These are phyloP conservation scores for Suillus brevipes DNA, from an alignment of 768 basidiomycete genomes.

Conservation along the genomic window DNA sequence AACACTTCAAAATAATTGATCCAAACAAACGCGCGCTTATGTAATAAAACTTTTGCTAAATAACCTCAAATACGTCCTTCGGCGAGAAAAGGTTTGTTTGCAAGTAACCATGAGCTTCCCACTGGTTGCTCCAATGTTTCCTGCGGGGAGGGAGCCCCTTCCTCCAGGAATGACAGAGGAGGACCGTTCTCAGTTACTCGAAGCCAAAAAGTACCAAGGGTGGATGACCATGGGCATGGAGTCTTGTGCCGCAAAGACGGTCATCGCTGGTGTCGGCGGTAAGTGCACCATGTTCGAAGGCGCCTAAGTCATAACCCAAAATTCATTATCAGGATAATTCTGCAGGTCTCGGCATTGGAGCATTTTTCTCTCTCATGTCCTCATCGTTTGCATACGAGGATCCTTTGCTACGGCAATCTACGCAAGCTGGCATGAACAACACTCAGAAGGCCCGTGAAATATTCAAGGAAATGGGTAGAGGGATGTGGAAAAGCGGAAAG, in stretches of 20 bases:
- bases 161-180: conserved; percentile 83
- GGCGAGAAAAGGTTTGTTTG: not conserved
- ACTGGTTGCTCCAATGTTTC: conserved; percentile 70
- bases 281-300: conserved; percentile 28
- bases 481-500: conserved; percentile 88
- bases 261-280: conserved; percentile 83
- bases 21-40: too few species aligned
- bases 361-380: conserved; percentile 96
- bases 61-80: conserved; percentile 17
- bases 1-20: too few species aligned
- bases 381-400: conserved; percentile 95
- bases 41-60: conserved; percentile 15
- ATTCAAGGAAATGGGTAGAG: conserved; percentile 91
- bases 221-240: conserved; percentile 76
- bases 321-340: conserved; percentile 6
- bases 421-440: conserved; percentile 54
- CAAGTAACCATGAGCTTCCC: conserved; percentile 27
- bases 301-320: conserved; percentile 5
- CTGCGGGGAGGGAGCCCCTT: conserved; percentile 84
- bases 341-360: conserved; percentile 87
- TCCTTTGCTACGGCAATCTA: conserved; percentile 71
- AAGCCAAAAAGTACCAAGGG: conserved; percentile 77
- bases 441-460: conserved; percentile 81
- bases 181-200: conserved; percentile 63
- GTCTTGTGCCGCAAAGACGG: conserved; percentile 82